phyloP scores from a whole-genome alignment of 2,329 filamentous ascomycete species.

The Chaetomiaceae sp. region DNA sequence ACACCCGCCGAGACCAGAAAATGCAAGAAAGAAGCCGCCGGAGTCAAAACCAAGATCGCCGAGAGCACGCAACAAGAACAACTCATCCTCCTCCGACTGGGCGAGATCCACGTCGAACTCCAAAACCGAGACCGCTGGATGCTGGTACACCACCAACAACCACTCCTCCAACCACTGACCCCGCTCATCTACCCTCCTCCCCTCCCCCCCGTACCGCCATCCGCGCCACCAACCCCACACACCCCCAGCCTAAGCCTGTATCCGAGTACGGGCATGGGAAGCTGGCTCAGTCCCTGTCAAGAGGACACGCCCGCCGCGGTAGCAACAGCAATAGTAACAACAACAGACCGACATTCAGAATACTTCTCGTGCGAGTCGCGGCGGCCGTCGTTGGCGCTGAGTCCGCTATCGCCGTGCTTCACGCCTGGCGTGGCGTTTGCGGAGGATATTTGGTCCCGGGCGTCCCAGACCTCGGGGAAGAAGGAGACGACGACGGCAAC shows the following conservation, averaged over 20 bases:
- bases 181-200: neutral
- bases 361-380: neutral
- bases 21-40: constrained; percentile 39
- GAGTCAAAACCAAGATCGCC: constrained; percentile 41
- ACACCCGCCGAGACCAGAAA: constrained; percentile 7
- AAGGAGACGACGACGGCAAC: neutral
- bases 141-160: constrained; percentile 28
- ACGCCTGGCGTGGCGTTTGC: constrained; percentile 16
- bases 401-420: constrained; percentile 21
- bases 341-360: neutral
- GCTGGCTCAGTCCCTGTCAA: neutral
- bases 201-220: neutral
- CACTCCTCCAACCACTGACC: neutral
- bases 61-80: constrained; percentile 45
- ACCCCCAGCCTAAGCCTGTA: neutral
- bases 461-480: neutral
- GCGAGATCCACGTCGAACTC: constrained; percentile 48
- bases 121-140: constrained; percentile 41
- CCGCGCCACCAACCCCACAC: neutral
- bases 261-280: neutral
- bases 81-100: constrained; percentile 42
- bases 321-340: neutral
- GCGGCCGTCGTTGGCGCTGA: constrained; percentile 13
- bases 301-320: too few species aligned
- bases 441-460: constrained; percentile 17